Conservation (phyloP, 768 basidiomycete genomes). For the Phylloporus sp. region DNA sequence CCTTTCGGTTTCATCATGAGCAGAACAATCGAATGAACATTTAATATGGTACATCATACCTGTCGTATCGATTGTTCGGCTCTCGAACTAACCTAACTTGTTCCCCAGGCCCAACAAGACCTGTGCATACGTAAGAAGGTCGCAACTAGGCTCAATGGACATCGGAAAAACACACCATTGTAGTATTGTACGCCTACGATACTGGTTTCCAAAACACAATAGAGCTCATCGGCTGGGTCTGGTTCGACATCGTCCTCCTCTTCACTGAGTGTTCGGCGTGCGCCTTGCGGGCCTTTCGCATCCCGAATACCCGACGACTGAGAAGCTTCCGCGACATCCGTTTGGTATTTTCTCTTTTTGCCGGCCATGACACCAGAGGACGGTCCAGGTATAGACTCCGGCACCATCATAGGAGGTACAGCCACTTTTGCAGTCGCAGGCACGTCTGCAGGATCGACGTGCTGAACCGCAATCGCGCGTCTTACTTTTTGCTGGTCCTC, state of each 20-base stretch:
- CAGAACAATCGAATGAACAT: neutral
- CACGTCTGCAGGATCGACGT: constrained; percentile 54
- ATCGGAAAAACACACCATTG: constrained; percentile 39
- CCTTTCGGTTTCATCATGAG: constrained; percentile 29
- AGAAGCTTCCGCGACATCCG: constrained; percentile 18
- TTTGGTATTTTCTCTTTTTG: constrained; percentile 44
- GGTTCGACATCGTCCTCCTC: constrained; percentile 46
- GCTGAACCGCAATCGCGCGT: constrained; percentile 48
- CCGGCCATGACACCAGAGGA: constrained; percentile 9
- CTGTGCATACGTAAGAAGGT: constrained; percentile 36
- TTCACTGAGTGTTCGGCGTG: constrained; percentile 24
- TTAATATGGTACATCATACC: constrained; percentile 36
- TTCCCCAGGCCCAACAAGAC: constrained; percentile 75
- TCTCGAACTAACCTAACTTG: constrained; percentile 66
- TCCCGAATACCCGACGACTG: constrained; percentile 10
- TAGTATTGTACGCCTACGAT: constrained; percentile 88
- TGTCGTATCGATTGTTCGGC: constrained; percentile 64
- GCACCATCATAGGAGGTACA: neutral
- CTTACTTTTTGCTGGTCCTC: constrained; percentile 62
- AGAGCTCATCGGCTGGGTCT: constrained; percentile 62
- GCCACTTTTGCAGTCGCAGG: constrained; percentile 40
- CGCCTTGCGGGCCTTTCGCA: constrained; percentile 11
- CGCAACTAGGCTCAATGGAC: neutral
- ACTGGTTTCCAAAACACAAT: constrained; percentile 50
- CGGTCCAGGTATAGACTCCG: constrained; percentile 8